A percentile compares a stretch with the other conserved stretches of the same genome.
These are phyloP conservation scores for Pleurotus citrinopileatus DNA, from an alignment of 768 basidiomycete species.

Conservation along the genomic window DNA sequence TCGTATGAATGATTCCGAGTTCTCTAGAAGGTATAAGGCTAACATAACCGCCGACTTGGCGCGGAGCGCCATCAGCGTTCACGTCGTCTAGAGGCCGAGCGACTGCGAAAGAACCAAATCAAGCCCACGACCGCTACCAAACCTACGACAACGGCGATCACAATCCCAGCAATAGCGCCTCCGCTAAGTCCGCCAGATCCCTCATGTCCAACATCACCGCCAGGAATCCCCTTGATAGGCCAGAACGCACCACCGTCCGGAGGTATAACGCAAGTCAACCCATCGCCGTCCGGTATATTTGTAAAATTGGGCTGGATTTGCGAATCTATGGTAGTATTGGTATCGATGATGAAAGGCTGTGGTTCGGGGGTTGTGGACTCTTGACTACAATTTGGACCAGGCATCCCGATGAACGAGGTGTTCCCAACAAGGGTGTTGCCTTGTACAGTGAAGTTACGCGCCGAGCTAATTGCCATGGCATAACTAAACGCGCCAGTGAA, in stretches of 20 bases:
- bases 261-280: constrained; percentile 64
- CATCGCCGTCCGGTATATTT: constrained; percentile 48
- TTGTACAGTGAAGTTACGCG: constrained; percentile 63
- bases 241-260: constrained; percentile 68
- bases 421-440: constrained; percentile 63
- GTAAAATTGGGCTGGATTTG: constrained; percentile 54
- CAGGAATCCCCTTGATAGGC: constrained; percentile 63
- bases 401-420: constrained; percentile 70
- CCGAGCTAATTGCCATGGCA: constrained; percentile 64
- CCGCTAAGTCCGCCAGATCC: constrained; percentile 29
- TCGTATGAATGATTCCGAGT: too few relatives aligned
- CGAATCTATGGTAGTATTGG: constrained; percentile 34
- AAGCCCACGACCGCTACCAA: constrained; percentile 36
- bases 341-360: constrained; percentile 57
- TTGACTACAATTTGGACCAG: constrained; percentile 61
- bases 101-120: constrained; percentile 46
- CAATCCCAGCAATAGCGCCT: constrained; percentile 43
- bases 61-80: too few relatives aligned
- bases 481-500: constrained; percentile 72
- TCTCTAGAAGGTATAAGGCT: too few relatives aligned
- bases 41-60: too few relatives aligned
- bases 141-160: constrained; percentile 48
- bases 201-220: too few relatives aligned
- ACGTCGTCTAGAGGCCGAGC: too few relatives aligned
- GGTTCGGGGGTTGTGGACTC: constrained; percentile 49